phyloP scores from a whole-genome alignment of 1,284 basidiomycete genomes.

The Cutaneotrichosporon cutaneum region DNA sequence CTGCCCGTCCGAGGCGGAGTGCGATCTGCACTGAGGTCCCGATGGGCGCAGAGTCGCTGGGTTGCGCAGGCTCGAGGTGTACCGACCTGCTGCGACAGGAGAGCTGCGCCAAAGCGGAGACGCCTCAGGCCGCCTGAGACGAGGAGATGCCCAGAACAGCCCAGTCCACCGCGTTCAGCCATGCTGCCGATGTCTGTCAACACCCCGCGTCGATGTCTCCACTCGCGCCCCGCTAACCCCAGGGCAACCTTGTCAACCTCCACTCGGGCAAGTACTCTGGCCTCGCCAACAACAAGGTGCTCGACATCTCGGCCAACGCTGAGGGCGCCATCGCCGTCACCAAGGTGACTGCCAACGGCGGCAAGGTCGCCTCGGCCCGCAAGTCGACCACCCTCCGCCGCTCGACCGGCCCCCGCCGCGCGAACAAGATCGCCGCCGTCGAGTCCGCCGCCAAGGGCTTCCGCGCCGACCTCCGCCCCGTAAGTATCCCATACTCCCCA shows the following conservation, averaged over 20 bases:
- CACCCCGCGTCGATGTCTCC: neutral
- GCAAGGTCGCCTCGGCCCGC: slow-evolving; percentile 48
- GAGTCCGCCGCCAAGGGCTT: slow-evolving; percentile 69
- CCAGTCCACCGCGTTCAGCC: neutral
- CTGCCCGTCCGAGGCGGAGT: neutral
- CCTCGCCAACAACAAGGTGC: slow-evolving; percentile 74
- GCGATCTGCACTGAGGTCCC: neutral
- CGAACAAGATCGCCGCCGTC: slow-evolving; percentile 67
- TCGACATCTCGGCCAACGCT: slow-evolving; percentile 64
- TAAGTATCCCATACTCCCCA: slow-evolving; percentile 58
- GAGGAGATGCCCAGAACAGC: neutral
- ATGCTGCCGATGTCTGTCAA: neutral
- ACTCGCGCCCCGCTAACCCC: slow-evolving; percentile 12
- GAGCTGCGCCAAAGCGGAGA: neutral
- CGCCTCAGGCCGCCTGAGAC: neutral
- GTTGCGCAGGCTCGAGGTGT: neutral
- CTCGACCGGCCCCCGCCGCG: slow-evolving; percentile 71
- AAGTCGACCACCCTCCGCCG: slow-evolving; percentile 62
- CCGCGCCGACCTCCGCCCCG: slow-evolving; percentile 75
- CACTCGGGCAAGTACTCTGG: slow-evolving; percentile 89
- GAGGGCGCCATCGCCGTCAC: slow-evolving; percentile 64
- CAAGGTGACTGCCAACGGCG: slow-evolving; percentile 63
- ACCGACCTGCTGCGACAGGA: neutral
- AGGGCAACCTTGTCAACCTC: slow-evolving; percentile 82
- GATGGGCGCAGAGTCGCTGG: neutral